Base-by-base conservation (phyloP, 805 yeast species). In the Myxozyma nipponensis region DNA sequence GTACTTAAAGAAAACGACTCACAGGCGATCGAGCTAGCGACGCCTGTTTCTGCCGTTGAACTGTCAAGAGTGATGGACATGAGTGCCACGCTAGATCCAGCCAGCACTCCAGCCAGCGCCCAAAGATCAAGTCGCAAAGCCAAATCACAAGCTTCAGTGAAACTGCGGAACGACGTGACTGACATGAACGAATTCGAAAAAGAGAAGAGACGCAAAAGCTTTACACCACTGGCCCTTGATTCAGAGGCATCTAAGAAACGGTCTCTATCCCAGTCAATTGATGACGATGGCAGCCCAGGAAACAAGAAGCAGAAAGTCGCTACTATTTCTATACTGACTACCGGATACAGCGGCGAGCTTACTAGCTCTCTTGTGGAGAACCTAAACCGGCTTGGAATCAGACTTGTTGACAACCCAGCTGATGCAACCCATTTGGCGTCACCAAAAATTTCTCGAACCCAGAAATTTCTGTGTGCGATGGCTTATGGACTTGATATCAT, bases 361-460 rank as follows among this genome's bases (percentile, higher is more conserved):
- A 38, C 50, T 2, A 39, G 38, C 5, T 28, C 34, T 23, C 57
- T 52, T 25, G 10, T 42, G 10, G 26, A 54, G 42, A 44, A 34
- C 4, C 46, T 86, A 34, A 62, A 67, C 17, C 66, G 67, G n/a
- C 61, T 80, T 9, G 95, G 95, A 0, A 76, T 90, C 26, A 67
- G 68, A 23, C 68, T 85, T 4, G 65, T 68, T 4, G 63, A 66
- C 13, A 69, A 68, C 4, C 63, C 71, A 0, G 58, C 63, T 9
- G 68, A 73, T 13, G 78, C 75, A 2, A 72, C 72, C 6, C 67
- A 71, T 17, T 54, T 77, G 4, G 78, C 90, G 9, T 90, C 97
- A 0, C 96, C 97, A 1, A 80, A 80, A 53, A 74, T 84, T n/a
- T 64, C 85, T 60, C 73, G 97, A 57, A 91, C 98, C 0, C 95